Evolutionary conservation across 2,329 filamentous ascomycete genomes (phyloP).

Genomic region (Cordyceps cicadae): DNA sequence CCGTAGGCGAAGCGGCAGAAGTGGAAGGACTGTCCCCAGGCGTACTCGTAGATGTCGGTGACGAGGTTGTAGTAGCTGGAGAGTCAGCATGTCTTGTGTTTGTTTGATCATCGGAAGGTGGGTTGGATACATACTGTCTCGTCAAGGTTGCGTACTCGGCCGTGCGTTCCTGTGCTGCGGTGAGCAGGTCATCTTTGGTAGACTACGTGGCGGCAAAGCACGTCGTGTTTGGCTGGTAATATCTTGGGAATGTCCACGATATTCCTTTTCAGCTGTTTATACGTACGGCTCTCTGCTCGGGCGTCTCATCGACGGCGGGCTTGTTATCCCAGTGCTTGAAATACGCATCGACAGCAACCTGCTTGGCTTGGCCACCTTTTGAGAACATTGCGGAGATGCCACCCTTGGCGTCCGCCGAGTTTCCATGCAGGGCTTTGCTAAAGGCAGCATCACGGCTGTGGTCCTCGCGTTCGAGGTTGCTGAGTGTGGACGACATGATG

Average conservation of each 20-base stretch:
- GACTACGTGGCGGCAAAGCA: slow-evolving; percentile 3
- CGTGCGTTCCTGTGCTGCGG: slow-evolving; percentile 53
- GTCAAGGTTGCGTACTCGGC: slow-evolving; percentile 90
- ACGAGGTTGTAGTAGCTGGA: slow-evolving; percentile 90
- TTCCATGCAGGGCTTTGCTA: slow-evolving; percentile 78
- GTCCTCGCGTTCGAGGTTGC: slow-evolving; percentile 68
- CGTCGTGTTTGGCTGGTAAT: neutral
- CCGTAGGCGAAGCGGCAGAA: slow-evolving; percentile 87
- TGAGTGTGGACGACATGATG: slow-evolving; percentile 23
- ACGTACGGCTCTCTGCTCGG: slow-evolving; percentile 67
- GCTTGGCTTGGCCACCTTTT: slow-evolving; percentile 69
- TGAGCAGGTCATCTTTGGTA: neutral
- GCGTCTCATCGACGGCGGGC: slow-evolving; percentile 67
- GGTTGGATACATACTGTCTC: slow-evolving; percentile 55
- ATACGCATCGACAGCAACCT: slow-evolving; percentile 80
- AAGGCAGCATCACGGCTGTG: slow-evolving; percentile 81
- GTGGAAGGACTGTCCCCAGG: slow-evolving; percentile 93
- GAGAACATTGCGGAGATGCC: slow-evolving; percentile 76
- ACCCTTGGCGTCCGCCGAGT: slow-evolving; percentile 58
- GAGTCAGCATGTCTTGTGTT: neutral
- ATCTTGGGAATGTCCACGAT: slow-evolving; percentile 12
- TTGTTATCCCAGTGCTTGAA: slow-evolving; percentile 97
- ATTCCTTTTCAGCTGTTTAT: neutral
- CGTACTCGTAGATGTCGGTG: slow-evolving; percentile 91
- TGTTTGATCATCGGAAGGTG: neutral